These are phyloP conservation scores for Heritiera littoralis DNA, from an alignment of 345 rosid species.

Conservation along the genomic window DNA sequence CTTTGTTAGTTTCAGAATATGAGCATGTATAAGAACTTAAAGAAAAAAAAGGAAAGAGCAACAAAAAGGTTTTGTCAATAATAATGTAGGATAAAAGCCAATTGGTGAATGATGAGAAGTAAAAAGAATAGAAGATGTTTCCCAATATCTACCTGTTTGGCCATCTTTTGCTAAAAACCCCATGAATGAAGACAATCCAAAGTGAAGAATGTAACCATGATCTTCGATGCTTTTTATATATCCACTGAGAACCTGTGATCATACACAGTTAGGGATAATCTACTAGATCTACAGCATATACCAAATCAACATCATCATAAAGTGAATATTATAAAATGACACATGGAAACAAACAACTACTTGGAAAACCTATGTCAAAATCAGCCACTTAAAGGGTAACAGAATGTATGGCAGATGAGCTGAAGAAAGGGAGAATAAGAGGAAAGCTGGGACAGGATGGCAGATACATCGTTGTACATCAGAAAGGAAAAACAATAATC, in stretches of 20 bases:
- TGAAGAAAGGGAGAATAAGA: not conserved
- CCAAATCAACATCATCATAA: not conserved
- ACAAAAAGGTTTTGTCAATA: not conserved
- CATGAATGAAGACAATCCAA: slow-evolving; percentile 72
- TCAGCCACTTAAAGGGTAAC: not conserved
- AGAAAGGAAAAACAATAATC: not conserved
- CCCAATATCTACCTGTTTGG: slow-evolving; percentile 45
- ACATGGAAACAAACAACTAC: not conserved
- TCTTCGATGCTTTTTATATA: slow-evolving; percentile 89
- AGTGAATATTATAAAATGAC: not conserved
- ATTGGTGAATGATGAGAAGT: not conserved
- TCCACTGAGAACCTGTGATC: slow-evolving; percentile 65
- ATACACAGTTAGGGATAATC: slow-evolving; percentile 21
- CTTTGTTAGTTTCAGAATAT: slow-evolving; percentile 6
- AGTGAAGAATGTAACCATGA: slow-evolving; percentile 93
- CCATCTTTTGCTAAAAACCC: slow-evolving; percentile 73
- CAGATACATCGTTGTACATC: not conserved
- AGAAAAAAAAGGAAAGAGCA: no score
- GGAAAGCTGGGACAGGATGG: not conserved
- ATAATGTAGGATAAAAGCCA: not conserved
- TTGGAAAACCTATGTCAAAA: slow-evolving; percentile 10
- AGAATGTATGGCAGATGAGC: not conserved
- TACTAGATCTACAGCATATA: not conserved
- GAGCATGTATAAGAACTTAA: slow-evolving; percentile 7
- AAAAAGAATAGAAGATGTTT: slow-evolving; percentile 4